Base-by-base conservation (phyloP, 2,329 filamentous ascomycete genomes). In the Grosmannia serpens region DNA sequence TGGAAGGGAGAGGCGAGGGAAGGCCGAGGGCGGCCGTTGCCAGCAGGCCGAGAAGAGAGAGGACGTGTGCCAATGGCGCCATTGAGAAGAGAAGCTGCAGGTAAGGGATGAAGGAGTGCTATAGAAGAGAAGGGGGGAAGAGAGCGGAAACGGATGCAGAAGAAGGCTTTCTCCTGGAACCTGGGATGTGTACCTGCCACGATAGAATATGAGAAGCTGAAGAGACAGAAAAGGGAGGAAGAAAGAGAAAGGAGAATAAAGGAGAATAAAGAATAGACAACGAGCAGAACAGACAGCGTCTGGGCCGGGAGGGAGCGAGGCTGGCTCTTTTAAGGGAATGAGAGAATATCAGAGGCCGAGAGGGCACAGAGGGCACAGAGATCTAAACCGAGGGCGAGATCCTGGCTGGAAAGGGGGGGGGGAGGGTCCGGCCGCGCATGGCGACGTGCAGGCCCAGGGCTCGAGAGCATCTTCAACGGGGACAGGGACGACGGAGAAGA, bases 31-130 rank as follows among this genome's bases (percentile, higher is more conserved):
- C 24, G 6, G 38, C 58, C 4, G 58, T 58, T 5, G 56, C 60
- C 17, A 63, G 33, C 52, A 59, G 35, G 46, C 49, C 49, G 3
- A 64, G 26, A 13, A 63, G 44, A 59, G 59, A n/a, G 8, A 64
- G 33, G 5, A 62, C 17, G n/a, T 46, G 60, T 2, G 50, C 46
- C 17, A 59, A 27, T 17, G 55, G 64, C 59, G 64, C 66, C 67
- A 67, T 69, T 51, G 27, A 60, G 47, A 55, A n/a, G 27, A 38
- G 29, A 58, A 51, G 46, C 26, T 33, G 35, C 35, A n/a, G 33
- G 56, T 26, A 22, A 52, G 27, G 13, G 13, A 44, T 22, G 20
- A 46, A 46, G 2, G 44, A 24, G 44, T 44, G 38, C 6, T 33
- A 44, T 24, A 10, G 24, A 26, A 27, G 46, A 26, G 11, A 20